phyloP scores from a whole-genome alignment of 768 basidiomycete genomes.

The Suillus weaverae region DNA sequence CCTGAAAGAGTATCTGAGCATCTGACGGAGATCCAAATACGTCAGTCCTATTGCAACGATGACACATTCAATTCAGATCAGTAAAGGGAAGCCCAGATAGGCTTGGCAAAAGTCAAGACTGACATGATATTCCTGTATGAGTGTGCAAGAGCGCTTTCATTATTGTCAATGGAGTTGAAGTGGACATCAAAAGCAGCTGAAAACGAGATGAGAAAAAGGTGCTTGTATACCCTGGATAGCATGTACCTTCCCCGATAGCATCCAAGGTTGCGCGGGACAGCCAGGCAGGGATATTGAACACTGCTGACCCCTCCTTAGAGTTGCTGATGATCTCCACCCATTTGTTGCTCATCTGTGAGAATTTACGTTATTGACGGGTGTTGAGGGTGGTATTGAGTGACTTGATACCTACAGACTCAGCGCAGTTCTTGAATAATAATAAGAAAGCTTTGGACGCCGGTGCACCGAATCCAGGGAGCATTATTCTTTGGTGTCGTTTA shows the following conservation, averaged over 20 bases:
- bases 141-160: conserved; percentile 8
- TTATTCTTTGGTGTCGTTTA: conserved; percentile 52
- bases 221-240: neutral
- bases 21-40: conserved; percentile 13
- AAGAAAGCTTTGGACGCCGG: conserved; percentile 53
- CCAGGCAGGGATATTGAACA: conserved; percentile 29
- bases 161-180: conserved; percentile 39
- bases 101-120: neutral
- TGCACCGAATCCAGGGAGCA: conserved; percentile 56
- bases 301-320: conserved; percentile 11
- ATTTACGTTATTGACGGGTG: neutral
- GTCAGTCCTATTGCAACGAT: conserved; percentile 7
- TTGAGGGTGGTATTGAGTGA: neutral
- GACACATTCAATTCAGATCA: neutral
- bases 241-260: conserved; percentile 48
- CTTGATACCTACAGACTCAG: conserved; percentile 20
- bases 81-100: neutral
- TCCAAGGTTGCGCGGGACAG: conserved; percentile 48
- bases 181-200: conserved; percentile 51
- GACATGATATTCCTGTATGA: conserved; percentile 10
- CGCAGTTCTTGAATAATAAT: conserved; percentile 44
- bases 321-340: conserved; percentile 24
- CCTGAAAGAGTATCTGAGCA: conserved; percentile 30
- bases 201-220: neutral
- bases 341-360: conserved; percentile 21